Evolutionary conservation across 106 monocot species (phyloP).

Genomic region (Platanthera zijinensis): DNA sequence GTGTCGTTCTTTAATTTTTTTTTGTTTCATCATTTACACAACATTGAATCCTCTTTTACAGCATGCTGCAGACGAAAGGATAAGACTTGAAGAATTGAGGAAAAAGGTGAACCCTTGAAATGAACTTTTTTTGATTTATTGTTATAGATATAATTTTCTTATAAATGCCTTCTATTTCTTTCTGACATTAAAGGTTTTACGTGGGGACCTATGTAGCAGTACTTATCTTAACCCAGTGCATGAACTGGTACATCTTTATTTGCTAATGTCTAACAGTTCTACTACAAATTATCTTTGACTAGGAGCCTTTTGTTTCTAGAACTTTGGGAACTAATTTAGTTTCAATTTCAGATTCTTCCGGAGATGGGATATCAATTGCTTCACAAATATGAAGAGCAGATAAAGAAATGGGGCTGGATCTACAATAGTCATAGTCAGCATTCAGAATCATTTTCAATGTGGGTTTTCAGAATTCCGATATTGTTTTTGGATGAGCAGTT

Average conservation of each 20-base stretch:
- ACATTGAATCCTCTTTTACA: slow-evolving; percentile 15
- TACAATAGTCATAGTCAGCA: slow-evolving; percentile 31
- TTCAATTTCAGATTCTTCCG: slow-evolving; percentile 61
- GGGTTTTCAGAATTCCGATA: slow-evolving; percentile 3
- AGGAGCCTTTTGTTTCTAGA: not conserved
- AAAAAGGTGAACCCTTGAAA: slow-evolving; percentile 40
- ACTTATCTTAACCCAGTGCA: slow-evolving; percentile 61
- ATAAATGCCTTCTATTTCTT: not conserved
- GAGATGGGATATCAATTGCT: slow-evolving; percentile 78
- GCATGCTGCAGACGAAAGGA: slow-evolving; percentile 99
- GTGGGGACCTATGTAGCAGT: slow-evolving; percentile 54
- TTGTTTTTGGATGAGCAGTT: not conserved
- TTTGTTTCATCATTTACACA: not conserved
- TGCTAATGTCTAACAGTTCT: slow-evolving; percentile 2
- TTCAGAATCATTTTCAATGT: slow-evolving; percentile 64
- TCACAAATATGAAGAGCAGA: slow-evolving; percentile 71
- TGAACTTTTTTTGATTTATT: not conserved
- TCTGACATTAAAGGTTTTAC: slow-evolving; percentile 48
- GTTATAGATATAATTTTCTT: not conserved
- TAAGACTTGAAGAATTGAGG: slow-evolving; percentile 89
- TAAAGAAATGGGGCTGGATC: slow-evolving; percentile 93
- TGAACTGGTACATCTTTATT: slow-evolving; percentile 50
- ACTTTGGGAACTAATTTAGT: not conserved
- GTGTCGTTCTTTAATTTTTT: not conserved
- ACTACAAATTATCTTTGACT: not conserved